Base-by-base conservation (phyloP, 2,329 filamentous ascomycete genomes). In the Penicillium sp. region DNA sequence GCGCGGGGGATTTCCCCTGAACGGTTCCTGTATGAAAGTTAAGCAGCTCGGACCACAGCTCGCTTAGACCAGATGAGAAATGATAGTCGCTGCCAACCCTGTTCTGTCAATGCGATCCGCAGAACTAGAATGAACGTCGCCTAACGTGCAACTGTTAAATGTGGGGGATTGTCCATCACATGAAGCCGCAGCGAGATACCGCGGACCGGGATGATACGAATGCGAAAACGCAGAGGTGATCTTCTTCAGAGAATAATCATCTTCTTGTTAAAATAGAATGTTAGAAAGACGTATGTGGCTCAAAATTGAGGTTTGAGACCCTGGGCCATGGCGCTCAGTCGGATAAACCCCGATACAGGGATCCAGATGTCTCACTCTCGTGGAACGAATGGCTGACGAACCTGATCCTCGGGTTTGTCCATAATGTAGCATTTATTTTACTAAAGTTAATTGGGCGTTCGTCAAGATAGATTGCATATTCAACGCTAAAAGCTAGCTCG, bases 21-120 rank as follows among this genome's bases (percentile, higher is more conserved):
- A 53, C 39, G 42, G 57, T 58, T 55, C 45, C 54, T 60, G 52
- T 31, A 23, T 42, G 51, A 54, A 43, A 54, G 21, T 1, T 49
- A 13, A 31, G 43, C 49, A 37, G 27, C 35, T 48, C 44, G 44
- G 50, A 33, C 53, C 31, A 49, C 14, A 43, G 43, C 55, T 67
- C 63, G 64, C 59, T 65, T 64, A 67, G 54, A 55, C 61, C 8
- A 54, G 29, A 46, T 16, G 4, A 60, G 64, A 39, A 67, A 58
- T 58, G 61, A 67, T 65, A 43, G n/a, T 53, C 63, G 26, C 39
- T 29, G 37, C 37, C 52, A 54, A 29, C 31, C 48, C 10, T 35
- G 42, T 23, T 54, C 21, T 27, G 27, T 35, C 37, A 13, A 29
- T 46, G 25, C 13, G 44, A 46, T 46, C 25, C 6, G 44, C 44